These are phyloP conservation scores for Digitaria exilis DNA, from an alignment of 202 grass and related monocot species.

Conservation along the genomic window DNA sequence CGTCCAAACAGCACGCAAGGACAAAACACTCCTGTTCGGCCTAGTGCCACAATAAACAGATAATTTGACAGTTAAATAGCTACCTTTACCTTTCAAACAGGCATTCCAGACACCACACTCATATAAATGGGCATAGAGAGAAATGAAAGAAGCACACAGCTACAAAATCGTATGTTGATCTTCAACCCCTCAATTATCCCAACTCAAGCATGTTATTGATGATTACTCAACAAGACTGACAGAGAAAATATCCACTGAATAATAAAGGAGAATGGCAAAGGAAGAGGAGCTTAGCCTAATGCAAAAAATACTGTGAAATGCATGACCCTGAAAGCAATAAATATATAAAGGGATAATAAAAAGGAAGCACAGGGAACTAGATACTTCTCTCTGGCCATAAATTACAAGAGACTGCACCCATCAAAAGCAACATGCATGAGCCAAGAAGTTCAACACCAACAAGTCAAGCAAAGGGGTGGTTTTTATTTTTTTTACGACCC, in stretches of 20 bases:
- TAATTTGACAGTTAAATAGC: slow-evolving; percentile 3
- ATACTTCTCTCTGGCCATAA: not conserved
- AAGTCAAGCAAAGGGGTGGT: not conserved
- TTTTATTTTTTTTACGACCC: no score
- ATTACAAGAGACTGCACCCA: not conserved
- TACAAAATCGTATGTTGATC: not conserved
- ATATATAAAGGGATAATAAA: not conserved
- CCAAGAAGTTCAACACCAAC: not conserved
- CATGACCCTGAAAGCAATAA: not conserved
- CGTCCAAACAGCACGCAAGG: slow-evolving; percentile 90
- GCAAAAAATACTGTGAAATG: not conserved
- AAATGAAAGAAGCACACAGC: not conserved
- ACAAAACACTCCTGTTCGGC: slow-evolving; percentile 85
- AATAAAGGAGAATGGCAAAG: not conserved
- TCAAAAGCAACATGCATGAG: not conserved
- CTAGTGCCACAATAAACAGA: slow-evolving; percentile 37
- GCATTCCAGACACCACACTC: slow-evolving; percentile 6
- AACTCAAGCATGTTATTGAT: not conserved
- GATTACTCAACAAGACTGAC: not conserved
- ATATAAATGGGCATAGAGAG: not conserved
- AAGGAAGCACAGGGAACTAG: not conserved
- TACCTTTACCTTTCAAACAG: not conserved
- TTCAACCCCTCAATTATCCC: not conserved
- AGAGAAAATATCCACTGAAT: not conserved
- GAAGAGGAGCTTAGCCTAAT: not conserved